phyloP scores from a whole-genome alignment of 169 alveolate genomes.

The Eimeria acervulina region DNA sequence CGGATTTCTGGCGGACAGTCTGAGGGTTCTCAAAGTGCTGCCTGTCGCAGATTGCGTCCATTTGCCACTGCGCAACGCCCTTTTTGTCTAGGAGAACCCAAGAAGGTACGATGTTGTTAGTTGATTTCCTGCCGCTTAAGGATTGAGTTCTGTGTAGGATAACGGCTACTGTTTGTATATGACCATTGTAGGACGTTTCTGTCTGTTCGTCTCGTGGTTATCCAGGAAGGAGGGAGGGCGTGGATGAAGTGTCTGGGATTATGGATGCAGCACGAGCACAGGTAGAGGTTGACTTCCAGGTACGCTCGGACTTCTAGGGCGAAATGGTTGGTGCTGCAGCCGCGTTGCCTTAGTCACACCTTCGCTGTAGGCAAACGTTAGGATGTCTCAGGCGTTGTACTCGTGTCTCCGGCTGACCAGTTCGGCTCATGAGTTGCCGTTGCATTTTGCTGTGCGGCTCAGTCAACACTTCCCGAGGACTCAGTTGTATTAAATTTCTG shows the following conservation, averaged over 20 bases:
- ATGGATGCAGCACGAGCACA: constrained; percentile 15
- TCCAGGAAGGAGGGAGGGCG: not conserved
- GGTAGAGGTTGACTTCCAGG: constrained; percentile 58
- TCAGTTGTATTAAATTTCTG: constrained; percentile 14
- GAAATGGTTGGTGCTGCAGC: not conserved
- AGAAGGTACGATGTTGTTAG: constrained; percentile 9
- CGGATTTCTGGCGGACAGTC: not conserved
- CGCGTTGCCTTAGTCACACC: not conserved
- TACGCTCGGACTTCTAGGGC: not conserved
- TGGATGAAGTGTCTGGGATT: not conserved
- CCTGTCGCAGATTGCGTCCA: constrained; percentile 52
- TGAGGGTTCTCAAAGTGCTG: not conserved
- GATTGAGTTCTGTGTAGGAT: not conserved
- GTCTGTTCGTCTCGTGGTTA: not conserved
- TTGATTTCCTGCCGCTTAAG: not conserved
- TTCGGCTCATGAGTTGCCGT: not conserved
- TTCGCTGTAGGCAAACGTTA: not conserved
- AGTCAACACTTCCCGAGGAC: constrained; percentile 71
- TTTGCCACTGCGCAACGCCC: constrained; percentile 70
- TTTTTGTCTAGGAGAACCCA: constrained; percentile 1
- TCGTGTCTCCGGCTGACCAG: not conserved
- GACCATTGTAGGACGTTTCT: not conserved
- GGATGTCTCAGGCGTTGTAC: too few species aligned
- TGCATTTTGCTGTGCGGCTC: not conserved
- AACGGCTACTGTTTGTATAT: not conserved